Evolutionary conservation across 352 stramenopile genomes (phyloP).

Genomic region (Phytophthora pseudosyringae): DNA sequence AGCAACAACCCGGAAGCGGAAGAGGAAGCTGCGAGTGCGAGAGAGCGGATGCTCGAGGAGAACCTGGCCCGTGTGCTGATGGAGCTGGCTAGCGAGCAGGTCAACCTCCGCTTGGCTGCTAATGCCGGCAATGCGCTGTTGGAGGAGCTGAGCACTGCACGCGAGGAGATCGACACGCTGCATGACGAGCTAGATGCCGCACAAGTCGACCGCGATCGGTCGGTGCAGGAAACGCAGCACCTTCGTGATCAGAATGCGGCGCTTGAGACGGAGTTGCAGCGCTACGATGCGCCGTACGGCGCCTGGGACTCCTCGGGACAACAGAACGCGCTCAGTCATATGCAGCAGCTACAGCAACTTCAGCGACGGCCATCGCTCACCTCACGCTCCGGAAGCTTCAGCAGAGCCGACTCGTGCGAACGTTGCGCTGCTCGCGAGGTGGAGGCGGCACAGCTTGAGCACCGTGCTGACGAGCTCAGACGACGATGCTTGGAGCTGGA

Average conservation of each 20-base stretch:
- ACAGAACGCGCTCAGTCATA: conserved; percentile 14
- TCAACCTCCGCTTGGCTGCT: conserved; percentile 56
- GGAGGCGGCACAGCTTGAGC: conserved; percentile 29
- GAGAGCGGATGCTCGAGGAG: conserved; percentile 41
- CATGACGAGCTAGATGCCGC: conserved; percentile 37
- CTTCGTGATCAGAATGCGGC: conserved; percentile 34
- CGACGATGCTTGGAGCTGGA: conserved; percentile 57
- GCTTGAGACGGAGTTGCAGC: conserved; percentile 42
- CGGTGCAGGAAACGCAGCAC: conserved; percentile 26
- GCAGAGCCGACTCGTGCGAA: conserved; percentile 25
- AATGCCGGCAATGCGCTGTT: conserved; percentile 58
- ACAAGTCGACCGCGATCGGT: conserved; percentile 28
- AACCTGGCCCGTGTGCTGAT: conserved; percentile 48
- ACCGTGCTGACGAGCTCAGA: conserved; percentile 39
- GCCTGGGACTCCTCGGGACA: conserved; percentile 10
- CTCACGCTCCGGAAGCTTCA: conserved; percentile 20
- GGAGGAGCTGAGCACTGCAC: conserved; percentile 41
- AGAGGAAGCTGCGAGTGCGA: conserved; percentile 11
- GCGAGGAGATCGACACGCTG: conserved; percentile 35
- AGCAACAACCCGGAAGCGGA: conserved; percentile 34
- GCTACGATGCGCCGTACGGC: conserved; percentile 14
- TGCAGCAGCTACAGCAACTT: conserved; percentile 13
- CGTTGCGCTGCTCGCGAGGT: conserved; percentile 27
- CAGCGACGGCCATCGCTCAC: conserved; percentile 18
- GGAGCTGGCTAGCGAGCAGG: conserved; percentile 51